phyloP scores from a whole-genome alignment of 225 moss, liverwort and hornwort species.

The Pleurozium schreberi region DNA sequence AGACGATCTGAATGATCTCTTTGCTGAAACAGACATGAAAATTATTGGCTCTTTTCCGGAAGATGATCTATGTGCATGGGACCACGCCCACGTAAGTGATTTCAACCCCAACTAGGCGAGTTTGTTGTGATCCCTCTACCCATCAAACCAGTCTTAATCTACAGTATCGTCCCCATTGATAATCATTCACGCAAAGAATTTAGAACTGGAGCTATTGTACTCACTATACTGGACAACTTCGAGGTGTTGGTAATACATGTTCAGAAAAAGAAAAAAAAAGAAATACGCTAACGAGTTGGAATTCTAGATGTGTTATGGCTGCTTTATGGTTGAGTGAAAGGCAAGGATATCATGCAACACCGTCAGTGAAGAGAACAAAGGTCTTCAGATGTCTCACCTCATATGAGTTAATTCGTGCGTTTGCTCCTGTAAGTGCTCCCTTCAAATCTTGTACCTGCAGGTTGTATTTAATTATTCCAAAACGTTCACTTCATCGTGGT shows the following conservation, averaged over 20 bases:
- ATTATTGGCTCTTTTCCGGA: not conserved
- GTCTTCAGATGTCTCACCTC: not conserved
- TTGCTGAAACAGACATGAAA: no score
- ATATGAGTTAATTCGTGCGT: not conserved
- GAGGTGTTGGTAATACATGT: not conserved
- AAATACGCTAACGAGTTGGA: not conserved
- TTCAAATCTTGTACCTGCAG: not conserved
- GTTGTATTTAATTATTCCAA: not conserved
- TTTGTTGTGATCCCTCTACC: not conserved
- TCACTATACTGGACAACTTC: not conserved
- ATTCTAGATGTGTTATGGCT: not conserved
- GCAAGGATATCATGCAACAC: not conserved
- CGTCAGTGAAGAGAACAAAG: not conserved
- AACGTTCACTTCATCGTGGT: not conserved
- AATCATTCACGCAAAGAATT: not conserved
- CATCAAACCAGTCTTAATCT: not conserved
- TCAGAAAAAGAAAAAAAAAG: not conserved
- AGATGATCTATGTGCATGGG: not conserved
- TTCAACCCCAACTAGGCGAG: not conserved
- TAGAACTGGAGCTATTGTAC: not conserved
- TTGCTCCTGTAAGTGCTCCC: not conserved
- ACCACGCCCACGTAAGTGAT: not conserved
- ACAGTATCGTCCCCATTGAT: not conserved
- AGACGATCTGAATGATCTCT: not conserved
- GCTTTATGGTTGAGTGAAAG: not conserved